Conservation (phyloP, 1,139 yeast genomes). For the Candida gigantensis region DNA sequence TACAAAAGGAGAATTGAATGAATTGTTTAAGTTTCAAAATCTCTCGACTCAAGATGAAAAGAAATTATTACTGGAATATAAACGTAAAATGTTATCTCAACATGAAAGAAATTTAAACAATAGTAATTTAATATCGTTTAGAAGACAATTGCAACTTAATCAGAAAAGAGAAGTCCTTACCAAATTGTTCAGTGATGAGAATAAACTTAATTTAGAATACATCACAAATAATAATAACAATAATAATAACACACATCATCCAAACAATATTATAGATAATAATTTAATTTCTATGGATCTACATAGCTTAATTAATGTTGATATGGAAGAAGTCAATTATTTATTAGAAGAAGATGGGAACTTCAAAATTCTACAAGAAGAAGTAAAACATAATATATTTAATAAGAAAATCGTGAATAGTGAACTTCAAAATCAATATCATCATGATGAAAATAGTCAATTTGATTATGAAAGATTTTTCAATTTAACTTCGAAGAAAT, state of each 20-base stretch:
- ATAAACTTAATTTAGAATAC: constrained; percentile 41
- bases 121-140: constrained; percentile 34
- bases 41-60: constrained; percentile 26
- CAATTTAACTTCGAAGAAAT: constrained; percentile 22
- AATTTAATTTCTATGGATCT: constrained; percentile 1
- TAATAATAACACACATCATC: background rate
- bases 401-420: constrained; percentile 6
- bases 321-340: constrained; percentile 39
- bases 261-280: background rate
- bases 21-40: constrained; percentile 17
- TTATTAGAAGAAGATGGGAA: constrained; percentile 39
- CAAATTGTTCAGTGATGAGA: constrained; percentile 42
- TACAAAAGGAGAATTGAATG: constrained; percentile 37
- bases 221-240: constrained; percentile 42
- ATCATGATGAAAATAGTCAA: constrained; percentile 5
- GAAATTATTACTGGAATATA: constrained; percentile 31
- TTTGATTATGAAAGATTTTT: constrained; percentile 32
- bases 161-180: constrained; percentile 44
- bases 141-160: constrained; percentile 42
- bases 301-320: constrained; percentile 31
- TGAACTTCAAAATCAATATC: background rate
- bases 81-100: constrained; percentile 32
- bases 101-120: constrained; percentile 36
- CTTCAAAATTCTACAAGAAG: constrained; percentile 29
- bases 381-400: constrained; percentile 16